Evolutionary conservation across 495 filamentous ascomycete genomes (phyloP), one percentile per base, ranked within the genome.

Genomic region (Neurospora sp.): DNA sequence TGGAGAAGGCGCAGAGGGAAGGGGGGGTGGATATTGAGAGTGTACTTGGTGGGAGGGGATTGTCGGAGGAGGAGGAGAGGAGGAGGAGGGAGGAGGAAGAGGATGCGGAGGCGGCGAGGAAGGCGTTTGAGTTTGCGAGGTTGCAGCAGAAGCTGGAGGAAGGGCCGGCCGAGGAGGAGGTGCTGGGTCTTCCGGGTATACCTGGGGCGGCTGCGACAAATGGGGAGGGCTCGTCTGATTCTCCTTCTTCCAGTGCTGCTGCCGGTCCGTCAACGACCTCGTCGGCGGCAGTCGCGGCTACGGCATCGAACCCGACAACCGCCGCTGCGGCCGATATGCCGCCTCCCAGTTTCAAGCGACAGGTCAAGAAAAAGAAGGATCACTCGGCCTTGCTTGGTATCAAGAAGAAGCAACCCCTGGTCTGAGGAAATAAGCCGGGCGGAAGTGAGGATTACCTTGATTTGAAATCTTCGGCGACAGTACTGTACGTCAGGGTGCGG

Each of bases 291-390:
- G 74, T 60, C 73, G 72, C 70, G 31, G 75, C 75, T 39, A 66
- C 78, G 11, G 75, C 78, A 12, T 71, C 83, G 46, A 81, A 82
- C 66, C 72, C 77, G 49, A 72, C 81, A 27, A 54, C 72, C 4
- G 74, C 80, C 1, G 70, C 35, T 18, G 79, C 79, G 20, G 72
- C 75, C 12, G 78, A 75, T 54, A 76, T 87, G 72, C 87, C 91
- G 18, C 84, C 90, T n/a, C 89, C 92, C 14, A 89, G 86, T 4
- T 96, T 97, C 80, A 92, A 92, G 78, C 85, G 91, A 73, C 88
- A 90, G 37, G 89, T 92, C 74, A 96, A 94, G 86, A 90, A 92
- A 80, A 97, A 95, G 82, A 95, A 94, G 85, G 89, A 92, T 72
- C 85, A 90, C 71, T 80, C 86, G 11, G 90, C 90, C 39, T 82